Conservation (phyloP, 306 rosid species). For the Vachellia collinsii region DNA sequence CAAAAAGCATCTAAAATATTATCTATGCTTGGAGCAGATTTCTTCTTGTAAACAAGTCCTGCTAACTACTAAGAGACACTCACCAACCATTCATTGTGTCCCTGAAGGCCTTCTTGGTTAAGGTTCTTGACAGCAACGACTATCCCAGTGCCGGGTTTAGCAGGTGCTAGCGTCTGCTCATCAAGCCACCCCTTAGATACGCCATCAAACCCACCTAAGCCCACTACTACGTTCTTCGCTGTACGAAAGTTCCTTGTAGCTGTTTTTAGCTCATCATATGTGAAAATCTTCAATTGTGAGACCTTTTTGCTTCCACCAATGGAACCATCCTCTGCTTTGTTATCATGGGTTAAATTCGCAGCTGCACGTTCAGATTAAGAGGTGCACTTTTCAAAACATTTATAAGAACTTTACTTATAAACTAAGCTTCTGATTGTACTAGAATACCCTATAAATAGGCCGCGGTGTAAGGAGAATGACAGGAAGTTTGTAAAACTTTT, state of each 20-base stretch:
- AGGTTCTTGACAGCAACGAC: constrained; percentile 90
- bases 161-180: constrained; percentile 71
- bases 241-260: constrained; percentile 93
- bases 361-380: constrained; percentile 47
- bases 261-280: constrained; percentile 70
- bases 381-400: constrained; percentile 25
- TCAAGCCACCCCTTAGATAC: constrained; percentile 97
- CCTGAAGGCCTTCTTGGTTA: constrained; percentile 90
- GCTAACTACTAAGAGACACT: constrained; percentile 45
- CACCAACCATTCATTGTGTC: constrained; percentile 99
- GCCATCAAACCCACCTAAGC: constrained; percentile 91
- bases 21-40: constrained; percentile 26
- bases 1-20: constrained; percentile 16
- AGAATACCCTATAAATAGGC: no score
- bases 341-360: constrained; percentile 43
- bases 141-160: constrained; percentile 84
- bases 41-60: constrained; percentile 8
- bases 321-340: constrained; percentile 43
- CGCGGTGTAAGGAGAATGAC: no score
- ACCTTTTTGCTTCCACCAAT: constrained; percentile 50
- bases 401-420: constrained; percentile 22
- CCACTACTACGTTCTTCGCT: constrained; percentile 68
- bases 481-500: no score
- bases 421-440: constrained; percentile 3
- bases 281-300: constrained; percentile 75